phyloP scores from a whole-genome alignment of 768 basidiomycete genomes.

The Suillus variegatus region DNA sequence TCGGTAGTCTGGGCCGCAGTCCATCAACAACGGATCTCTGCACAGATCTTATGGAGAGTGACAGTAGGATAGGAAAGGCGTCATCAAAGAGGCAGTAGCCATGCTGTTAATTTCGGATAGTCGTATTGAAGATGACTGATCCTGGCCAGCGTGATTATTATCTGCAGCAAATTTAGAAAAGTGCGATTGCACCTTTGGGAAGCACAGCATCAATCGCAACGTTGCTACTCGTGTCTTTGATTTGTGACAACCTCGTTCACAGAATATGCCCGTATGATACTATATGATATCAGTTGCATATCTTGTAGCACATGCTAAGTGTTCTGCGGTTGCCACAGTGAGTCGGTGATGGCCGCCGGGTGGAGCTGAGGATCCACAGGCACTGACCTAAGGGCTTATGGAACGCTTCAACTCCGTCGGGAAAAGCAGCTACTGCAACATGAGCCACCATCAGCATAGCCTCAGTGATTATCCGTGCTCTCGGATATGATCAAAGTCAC shows the following conservation, averaged over 20 bases:
- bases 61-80: too few relatives aligned
- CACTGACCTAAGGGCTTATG: background rate
- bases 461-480: background rate
- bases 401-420: background rate
- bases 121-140: background rate
- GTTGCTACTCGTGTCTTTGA: background rate
- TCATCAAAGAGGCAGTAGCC: background rate
- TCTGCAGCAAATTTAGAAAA: background rate
- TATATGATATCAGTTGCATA: too few relatives aligned
- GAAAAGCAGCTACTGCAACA: background rate
- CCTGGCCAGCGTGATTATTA: background rate
- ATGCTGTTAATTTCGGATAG: background rate
- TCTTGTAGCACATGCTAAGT: background rate
- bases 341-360: background rate
- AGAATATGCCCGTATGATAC: too few relatives aligned
- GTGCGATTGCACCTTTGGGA: background rate
- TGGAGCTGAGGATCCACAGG: constrained; percentile 1
- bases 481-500: background rate
- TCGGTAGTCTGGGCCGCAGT: too few relatives aligned
- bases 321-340: background rate
- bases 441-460: background rate
- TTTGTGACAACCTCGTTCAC: too few relatives aligned
- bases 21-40: background rate
- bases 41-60: background rate
- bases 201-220: background rate